Conservation (phyloP, 2,329 filamentous ascomycete genomes). For the Keithomyces neogunnii region DNA sequence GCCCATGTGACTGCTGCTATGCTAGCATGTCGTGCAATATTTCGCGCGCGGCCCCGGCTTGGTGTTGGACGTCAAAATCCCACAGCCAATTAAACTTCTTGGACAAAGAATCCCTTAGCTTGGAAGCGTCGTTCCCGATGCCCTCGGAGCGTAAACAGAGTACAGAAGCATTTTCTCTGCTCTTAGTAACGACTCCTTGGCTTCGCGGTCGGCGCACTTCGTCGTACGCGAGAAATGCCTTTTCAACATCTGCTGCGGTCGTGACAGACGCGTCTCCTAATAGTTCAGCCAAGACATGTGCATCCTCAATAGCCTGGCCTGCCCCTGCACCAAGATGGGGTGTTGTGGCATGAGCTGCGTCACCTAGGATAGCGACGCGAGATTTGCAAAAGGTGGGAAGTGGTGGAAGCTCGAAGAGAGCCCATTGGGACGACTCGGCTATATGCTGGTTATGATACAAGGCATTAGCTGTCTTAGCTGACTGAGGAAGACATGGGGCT, state of each 20-base stretch:
- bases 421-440: conserved; percentile 7
- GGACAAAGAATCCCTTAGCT: neutral
- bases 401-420: conserved; percentile 8
- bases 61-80: conserved; percentile 1
- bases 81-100: neutral
- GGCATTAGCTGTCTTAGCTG: conserved; percentile 2
- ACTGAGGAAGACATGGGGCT: neutral
- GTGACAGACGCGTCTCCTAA: conserved; percentile 3
- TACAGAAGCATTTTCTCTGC: conserved; percentile 8
- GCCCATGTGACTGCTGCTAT: no score
- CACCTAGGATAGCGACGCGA: conserved; percentile 33
- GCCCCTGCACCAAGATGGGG: conserved; percentile 35
- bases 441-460: neutral
- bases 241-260: neutral
- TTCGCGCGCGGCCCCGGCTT: neutral
- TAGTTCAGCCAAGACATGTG: conserved; percentile 13
- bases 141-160: conserved; percentile 6
- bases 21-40: neutral
- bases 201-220: conserved; percentile 8
- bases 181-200: conserved; percentile 8
- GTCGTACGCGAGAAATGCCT: conserved; percentile 10
- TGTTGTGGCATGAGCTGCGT: conserved; percentile 40
- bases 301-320: conserved; percentile 31
- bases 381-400: conserved; percentile 12
- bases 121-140: conserved; percentile 2